Base-by-base conservation (phyloP, 1,284 basidiomycete species). In the Clitocybe nebularis region DNA sequence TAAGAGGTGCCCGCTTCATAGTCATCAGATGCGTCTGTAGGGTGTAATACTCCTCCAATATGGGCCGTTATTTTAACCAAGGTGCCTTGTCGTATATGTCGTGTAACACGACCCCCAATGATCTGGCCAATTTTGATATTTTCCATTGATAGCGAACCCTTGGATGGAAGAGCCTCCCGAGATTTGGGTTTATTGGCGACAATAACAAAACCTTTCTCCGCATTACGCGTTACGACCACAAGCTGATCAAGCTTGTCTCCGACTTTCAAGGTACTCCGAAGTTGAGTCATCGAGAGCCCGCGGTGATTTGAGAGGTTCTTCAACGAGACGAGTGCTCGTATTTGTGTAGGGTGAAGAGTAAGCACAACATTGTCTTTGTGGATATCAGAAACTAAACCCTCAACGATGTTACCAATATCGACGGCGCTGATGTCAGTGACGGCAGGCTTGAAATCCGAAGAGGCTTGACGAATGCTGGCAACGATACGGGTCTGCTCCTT, bases 241-340 rank as follows among this genome's bases (percentile, higher is more conserved):
- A 99, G 72, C 36, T 89, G 84, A 9, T 83, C 71, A 16, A 99
- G 64, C 49, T 74, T 73, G 41, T 93, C 86, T 11, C 89, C 90
- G 26, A 72, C 67, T 54, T 85, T 80, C 36, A 98, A 68, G 3
- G 71, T 64, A 1, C 69, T 66, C 17, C 81, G 79, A 14, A 96
- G 69, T 52, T 90, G 84, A n/a, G 84, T 71, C 8, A 87, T 69
- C 1, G 82, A 73, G 8, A 80, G 65, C 14, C 71, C 73, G 16
- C 89, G 80, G 56, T 85, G 79, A 51, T 90, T 89, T n/a, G 94
- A 92, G 35, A 98, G 71, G 51, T 91, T 89, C 55, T 84, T 84
- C 36, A 95, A 71, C 2, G 93, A 93, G 11, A 98, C 67, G 11
- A 98, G 72, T 0, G 91, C 93, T 20, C 83, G 83, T 32, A 89